Base-by-base conservation (phyloP, 768 basidiomycete genomes). In the Rhizopogon roseolus region DNA sequence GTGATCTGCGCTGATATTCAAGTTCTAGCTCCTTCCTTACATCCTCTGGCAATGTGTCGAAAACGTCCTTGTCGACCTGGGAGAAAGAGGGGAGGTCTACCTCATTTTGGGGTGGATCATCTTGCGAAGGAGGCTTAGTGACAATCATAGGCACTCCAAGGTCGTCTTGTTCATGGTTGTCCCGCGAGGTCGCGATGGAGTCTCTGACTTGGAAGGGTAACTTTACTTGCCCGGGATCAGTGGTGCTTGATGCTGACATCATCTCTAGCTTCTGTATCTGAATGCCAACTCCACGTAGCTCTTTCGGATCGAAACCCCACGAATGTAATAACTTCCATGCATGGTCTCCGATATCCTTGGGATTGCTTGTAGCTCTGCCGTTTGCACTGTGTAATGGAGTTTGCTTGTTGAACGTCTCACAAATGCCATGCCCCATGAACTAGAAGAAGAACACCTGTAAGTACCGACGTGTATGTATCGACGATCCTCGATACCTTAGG, bases 391-490 rank as follows among this genome's bases (percentile, higher is more conserved):
- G 65, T 2, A 95, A 71, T 2, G 82, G 64, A 0, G 74, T 71
- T 63, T 92, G 87, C 64, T 88, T 90, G 68, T 81, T 93, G 73
- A 86, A 92, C 1, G 81, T 74, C 52, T 93, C 85, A 64, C 93
- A 96, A 3, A 79, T 70, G 10, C 96, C 95, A 62, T 97, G 95
- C 0, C 96, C 95, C 62, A 98, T 79, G 61, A 95, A 96, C 92
- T 94, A 60, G 2, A 55, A 1, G 37, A 53, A 22, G 5, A 52
- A 25, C 7, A 49, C n/a, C 10, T 7, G 8, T 42, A 10, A 56
- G 50, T 25, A 53, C 49, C 52, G 39, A 39, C 54, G 27, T 46
- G 28, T 13, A 28, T 41, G 41, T n/a, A 28, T 46, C 14, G 14
- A 32, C 16, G 38, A 42, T 6, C 13, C 14, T 16, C 62, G 72